These are phyloP conservation scores for Blastobotrys buckinghamii DNA, from an alignment of 1,139 yeast genomes.

Conservation along the genomic window DNA sequence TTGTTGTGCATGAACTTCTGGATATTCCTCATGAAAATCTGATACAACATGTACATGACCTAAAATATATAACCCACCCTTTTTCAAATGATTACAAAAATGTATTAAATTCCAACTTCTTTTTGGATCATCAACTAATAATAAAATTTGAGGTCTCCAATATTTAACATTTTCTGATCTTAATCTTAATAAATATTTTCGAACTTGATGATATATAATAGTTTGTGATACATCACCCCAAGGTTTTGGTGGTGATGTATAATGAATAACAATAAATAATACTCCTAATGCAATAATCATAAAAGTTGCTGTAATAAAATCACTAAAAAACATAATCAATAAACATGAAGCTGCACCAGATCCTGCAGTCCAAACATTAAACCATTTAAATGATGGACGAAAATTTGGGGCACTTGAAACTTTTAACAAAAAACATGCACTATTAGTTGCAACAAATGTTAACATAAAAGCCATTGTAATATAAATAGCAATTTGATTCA, in stretches of 20 bases:
- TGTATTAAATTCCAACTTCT: conserved; percentile 86
- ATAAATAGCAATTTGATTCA: conserved; percentile 88
- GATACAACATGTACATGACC: conserved; percentile 76
- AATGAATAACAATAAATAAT: conserved; percentile 74
- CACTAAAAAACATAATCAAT: conserved; percentile 88
- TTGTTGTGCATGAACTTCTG: conserved; percentile 65
- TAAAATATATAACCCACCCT: conserved; percentile 85
- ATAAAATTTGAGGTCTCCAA: conserved; percentile 92
- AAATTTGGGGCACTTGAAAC: conserved; percentile 95
- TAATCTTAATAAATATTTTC: conserved; percentile 76
- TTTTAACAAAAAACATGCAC: conserved; percentile 84
- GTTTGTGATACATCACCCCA: conserved; percentile 98
- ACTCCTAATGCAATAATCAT: conserved; percentile 61
- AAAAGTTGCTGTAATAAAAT: conserved; percentile 77
- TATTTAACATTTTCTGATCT: conserved; percentile 90
- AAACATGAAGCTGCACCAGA: conserved; percentile 65
- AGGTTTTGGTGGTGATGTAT: conserved; percentile 85
- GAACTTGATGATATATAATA: conserved; percentile 88
- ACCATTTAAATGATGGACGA: conserved; percentile 87
- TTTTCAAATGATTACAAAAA: conserved; percentile 88
- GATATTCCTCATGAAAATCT: conserved; percentile 53
- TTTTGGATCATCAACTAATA: conserved; percentile 85
- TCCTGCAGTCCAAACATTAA: conserved; percentile 75
- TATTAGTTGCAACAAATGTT: conserved; percentile 89
- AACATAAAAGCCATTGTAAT: conserved; percentile 95